phyloP scores from a whole-genome alignment of 2,329 filamentous ascomycete genomes.

The Conoideocrella luteorostrata region DNA sequence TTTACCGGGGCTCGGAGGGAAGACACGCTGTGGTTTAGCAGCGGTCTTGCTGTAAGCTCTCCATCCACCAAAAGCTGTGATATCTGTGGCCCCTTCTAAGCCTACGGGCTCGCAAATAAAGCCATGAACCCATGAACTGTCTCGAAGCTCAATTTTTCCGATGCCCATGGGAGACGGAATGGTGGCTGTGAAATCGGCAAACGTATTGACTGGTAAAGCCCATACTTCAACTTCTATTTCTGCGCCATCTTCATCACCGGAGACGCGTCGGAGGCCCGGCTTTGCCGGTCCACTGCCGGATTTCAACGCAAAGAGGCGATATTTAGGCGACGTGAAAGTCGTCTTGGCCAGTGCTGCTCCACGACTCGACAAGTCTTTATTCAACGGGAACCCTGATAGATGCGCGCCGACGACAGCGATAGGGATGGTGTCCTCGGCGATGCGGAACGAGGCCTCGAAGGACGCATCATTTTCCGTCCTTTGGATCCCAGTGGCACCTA shows the following conservation, averaged over 20 bases:
- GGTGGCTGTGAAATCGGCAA: slow-evolving; percentile 26
- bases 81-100: slow-evolving; percentile 22
- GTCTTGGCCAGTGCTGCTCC: slow-evolving; percentile 19
- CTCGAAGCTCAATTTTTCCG: slow-evolving; percentile 27
- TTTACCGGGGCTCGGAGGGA: neutral
- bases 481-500: slow-evolving; percentile 22
- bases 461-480: slow-evolving; percentile 1
- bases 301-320: slow-evolving; percentile 23
- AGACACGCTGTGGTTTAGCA: neutral
- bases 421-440: neutral
- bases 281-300: slow-evolving; percentile 17
- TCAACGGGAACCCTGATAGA: slow-evolving; percentile 26
- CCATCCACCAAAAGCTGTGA: slow-evolving; percentile 27
- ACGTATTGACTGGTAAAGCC: slow-evolving; percentile 20
- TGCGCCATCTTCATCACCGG: slow-evolving; percentile 13
- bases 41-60: slow-evolving; percentile 16
- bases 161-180: slow-evolving; percentile 28
- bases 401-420: slow-evolving; percentile 31
- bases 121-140: slow-evolving; percentile 27
- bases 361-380: slow-evolving; percentile 24
- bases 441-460: neutral
- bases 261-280: slow-evolving; percentile 25
- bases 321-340: slow-evolving; percentile 23
- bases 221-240: slow-evolving; percentile 30
- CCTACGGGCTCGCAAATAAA: slow-evolving; percentile 32